Base-by-base conservation (phyloP, 2,329 filamentous ascomycete species). In the Fusarium fujikuroi region DNA sequence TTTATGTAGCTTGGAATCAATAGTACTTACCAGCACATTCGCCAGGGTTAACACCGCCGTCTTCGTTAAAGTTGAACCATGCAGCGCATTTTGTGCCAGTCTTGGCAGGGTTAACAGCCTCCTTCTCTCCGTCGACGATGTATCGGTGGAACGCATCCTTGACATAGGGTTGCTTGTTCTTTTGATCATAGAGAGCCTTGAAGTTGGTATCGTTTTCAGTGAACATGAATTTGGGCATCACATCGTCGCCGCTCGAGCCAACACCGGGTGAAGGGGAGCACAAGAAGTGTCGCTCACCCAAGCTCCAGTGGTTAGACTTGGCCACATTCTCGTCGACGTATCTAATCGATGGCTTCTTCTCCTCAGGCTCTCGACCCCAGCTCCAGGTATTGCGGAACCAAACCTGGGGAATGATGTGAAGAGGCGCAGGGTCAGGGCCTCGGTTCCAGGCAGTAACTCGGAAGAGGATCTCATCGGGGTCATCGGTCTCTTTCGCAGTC, bases 381-480 rank as follows among this genome's bases (percentile, higher is more conserved):
- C 93, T 90, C 96, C 96, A 98, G 7, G 95, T 98, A 82, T 98
- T 98, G 73, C 95, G 91, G 86, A 98, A 98, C 94, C 95, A 98
- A 59, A 97, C 90, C 69, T 98, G 96, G 14, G 95, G 95, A 47
- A 98, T 86, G 78, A 98, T 97, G 82, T 98, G 96, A 61, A 98
- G 85, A 28, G 95, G 95, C 19, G 96, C 95, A 19, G 94, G 91
- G 60, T 98, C 94, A 11, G 94, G 93, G 21, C 96, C 95, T 76
- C 96, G 90, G 80, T 98, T 98, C 92, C 96, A 98, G 49, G 95
- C 95, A 16, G 95, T 98, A 49, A 98, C 92, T 78, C 96, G 93
- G 85, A 98, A 98, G 36, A 97, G 87, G 18, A 98, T 86, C 84
- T 98, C 94, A 34, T 98, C 95, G 28, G 94, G 92, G 77, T 98